These are phyloP conservation scores for Blastobotrys apis DNA, from an alignment of 1,139 yeast species.

Conservation along the genomic window DNA sequence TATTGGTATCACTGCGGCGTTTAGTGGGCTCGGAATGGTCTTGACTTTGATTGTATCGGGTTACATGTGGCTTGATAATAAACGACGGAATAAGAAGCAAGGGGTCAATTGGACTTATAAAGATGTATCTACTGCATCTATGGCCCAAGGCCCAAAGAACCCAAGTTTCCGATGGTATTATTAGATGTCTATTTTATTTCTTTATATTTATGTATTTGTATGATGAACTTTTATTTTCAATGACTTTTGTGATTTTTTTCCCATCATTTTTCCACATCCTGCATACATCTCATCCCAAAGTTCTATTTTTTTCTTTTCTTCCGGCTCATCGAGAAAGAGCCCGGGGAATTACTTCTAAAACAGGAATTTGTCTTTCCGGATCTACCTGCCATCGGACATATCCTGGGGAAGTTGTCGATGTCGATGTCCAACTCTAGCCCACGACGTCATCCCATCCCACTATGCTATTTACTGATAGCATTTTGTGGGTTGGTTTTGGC, in stretches of 20 bases:
- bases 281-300: neutral
- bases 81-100: slow-evolving; percentile 41
- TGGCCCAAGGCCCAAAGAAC: slow-evolving; percentile 44
- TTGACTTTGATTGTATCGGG: slow-evolving; percentile 35
- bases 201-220: neutral
- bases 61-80: slow-evolving; percentile 38
- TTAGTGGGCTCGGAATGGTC: slow-evolving; percentile 39
- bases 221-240: neutral
- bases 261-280: neutral
- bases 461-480: no score
- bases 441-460: no score
- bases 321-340: neutral
- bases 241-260: neutral
- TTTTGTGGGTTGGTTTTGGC: no score
- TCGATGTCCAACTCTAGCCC: no score
- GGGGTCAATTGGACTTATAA: slow-evolving; percentile 42
- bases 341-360: no score
- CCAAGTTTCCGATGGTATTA: slow-evolving; percentile 45
- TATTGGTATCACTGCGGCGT: slow-evolving; percentile 46
- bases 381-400: no score
- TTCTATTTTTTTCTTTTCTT: neutral
- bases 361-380: no score
- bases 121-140: slow-evolving; percentile 44
- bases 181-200: slow-evolving; percentile 1
- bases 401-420: no score